Conservation (phyloP, 805 yeast genomes). For the Tetrapisispora taiwanensis region DNA sequence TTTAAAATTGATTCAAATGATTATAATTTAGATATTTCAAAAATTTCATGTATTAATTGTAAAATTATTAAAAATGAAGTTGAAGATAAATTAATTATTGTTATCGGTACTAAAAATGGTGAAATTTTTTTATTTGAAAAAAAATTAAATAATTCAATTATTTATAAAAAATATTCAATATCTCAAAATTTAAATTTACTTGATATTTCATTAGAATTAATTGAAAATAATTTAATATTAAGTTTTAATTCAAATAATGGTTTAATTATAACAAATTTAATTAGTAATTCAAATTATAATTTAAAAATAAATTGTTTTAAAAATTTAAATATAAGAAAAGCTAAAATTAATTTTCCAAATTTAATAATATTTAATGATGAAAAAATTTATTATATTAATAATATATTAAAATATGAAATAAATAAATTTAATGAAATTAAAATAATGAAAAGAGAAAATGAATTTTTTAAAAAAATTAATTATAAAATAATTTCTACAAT, state of each 20-base stretch:
- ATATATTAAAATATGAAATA: conserved; percentile 1
- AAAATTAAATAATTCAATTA: neutral
- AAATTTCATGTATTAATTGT: conserved; percentile 3
- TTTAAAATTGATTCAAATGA: neutral
- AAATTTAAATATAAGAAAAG: neutral
- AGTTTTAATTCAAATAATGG: neutral
- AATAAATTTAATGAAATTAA: neutral
- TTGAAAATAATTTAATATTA: neutral
- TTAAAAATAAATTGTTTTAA: neutral
- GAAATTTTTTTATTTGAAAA: neutral
- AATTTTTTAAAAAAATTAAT: neutral
- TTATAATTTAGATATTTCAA: neutral
- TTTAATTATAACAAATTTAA: neutral
- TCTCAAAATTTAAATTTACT: neutral
- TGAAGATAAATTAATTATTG: neutral
- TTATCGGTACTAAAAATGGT: neutral
- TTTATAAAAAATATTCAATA: neutral
- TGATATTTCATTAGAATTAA: conserved; percentile 1
- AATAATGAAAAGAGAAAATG: conserved; percentile 1
- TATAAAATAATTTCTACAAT: neutral
- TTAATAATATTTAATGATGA: conserved; percentile 3
- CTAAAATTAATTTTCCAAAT: conserved; percentile 6
- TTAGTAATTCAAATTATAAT: neutral
- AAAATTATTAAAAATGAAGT: neutral
- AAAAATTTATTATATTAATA: conserved; percentile 4